Percentiles rank a stretch among this genome's conserved stretches.
These are phyloP conservation scores for Beverwykella pulmonaria DNA, from an alignment of 495 filamentous ascomycete species.

Conservation along the genomic window DNA sequence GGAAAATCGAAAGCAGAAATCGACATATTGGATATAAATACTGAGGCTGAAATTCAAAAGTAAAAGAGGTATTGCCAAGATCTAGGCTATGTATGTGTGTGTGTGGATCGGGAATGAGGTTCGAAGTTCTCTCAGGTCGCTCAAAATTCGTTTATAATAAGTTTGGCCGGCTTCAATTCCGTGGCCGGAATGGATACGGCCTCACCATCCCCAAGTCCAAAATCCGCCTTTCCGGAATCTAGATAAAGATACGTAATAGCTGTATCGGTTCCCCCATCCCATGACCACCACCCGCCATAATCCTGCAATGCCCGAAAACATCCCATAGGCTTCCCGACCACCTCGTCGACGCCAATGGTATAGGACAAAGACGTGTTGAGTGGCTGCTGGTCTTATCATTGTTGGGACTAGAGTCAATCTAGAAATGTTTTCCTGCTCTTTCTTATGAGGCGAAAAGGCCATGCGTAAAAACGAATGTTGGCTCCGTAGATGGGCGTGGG, in stretches of 20 bases:
- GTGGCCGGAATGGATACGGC: slow-evolving; percentile 53
- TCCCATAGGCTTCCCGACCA: neutral
- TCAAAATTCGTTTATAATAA: slow-evolving; percentile 47
- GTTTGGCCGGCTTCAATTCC: slow-evolving; percentile 56
- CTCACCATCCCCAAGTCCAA: slow-evolving; percentile 40
- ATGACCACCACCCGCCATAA: slow-evolving; percentile 6
- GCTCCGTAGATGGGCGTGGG: neutral
- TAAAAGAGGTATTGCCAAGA: neutral
- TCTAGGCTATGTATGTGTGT: neutral
- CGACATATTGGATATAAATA: slow-evolving; percentile 32
- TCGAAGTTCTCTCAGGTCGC: neutral
- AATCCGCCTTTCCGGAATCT: neutral
- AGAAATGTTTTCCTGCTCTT: slow-evolving; percentile 8
- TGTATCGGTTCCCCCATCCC: slow-evolving; percentile 16
- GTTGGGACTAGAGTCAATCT: neutral
- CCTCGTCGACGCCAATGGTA: slow-evolving; percentile 25
- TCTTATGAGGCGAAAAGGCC: neutral
- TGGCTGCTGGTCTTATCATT: slow-evolving; percentile 16
- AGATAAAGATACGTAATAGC: slow-evolving; percentile 37
- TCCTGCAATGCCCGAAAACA: slow-evolving; percentile 23
- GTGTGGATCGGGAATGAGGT: neutral
- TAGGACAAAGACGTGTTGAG: slow-evolving; percentile 15
- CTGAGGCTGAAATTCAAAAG: neutral
- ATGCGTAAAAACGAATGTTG: neutral
- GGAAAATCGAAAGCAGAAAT: slow-evolving; percentile 49